Evolutionary conservation across 2,329 filamentous ascomycete genomes (phyloP).

Genomic region (Fusarium bactridioides): DNA sequence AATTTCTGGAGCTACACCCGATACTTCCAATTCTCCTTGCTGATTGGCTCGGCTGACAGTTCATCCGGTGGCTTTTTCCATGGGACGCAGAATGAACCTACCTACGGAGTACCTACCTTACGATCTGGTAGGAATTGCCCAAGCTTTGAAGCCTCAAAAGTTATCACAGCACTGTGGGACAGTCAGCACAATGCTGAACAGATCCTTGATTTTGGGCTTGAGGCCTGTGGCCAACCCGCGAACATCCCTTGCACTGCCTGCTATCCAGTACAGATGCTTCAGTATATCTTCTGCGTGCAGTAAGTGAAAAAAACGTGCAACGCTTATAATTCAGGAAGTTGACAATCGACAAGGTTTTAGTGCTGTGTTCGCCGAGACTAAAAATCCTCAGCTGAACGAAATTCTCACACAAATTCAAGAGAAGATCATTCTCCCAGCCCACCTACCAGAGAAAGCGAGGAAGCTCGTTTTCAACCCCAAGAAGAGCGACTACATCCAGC

Average conservation of each 20-base stretch:
- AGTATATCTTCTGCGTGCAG: slow-evolving; percentile 43
- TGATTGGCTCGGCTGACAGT: slow-evolving; percentile 50
- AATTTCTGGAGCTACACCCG: slow-evolving; percentile 40
- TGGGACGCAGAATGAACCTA: neutral
- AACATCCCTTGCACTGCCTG: slow-evolving; percentile 6
- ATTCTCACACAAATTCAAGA: slow-evolving; percentile 62
- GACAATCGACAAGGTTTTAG: slow-evolving; percentile 41
- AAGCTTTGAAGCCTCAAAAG: neutral
- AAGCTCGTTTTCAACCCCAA: slow-evolving; percentile 59
- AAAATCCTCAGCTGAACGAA: slow-evolving; percentile 61
- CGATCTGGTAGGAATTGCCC: neutral
- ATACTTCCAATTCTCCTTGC: slow-evolving; percentile 24
- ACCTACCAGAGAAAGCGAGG: slow-evolving; percentile 62
- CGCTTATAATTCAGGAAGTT: slow-evolving; percentile 2
- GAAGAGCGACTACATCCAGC: slow-evolving; percentile 57
- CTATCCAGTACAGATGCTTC: slow-evolving; percentile 37
- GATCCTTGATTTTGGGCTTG: slow-evolving; percentile 38
- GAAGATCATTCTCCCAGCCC: slow-evolving; percentile 68
- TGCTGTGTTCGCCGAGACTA: slow-evolving; percentile 59
- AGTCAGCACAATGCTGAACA: slow-evolving; percentile 28
- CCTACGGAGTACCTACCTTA: neutral
- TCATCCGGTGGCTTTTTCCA: slow-evolving; percentile 42
- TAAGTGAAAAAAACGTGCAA: slow-evolving; percentile 28
- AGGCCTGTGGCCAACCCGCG: slow-evolving; percentile 36
- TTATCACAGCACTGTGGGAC: slow-evolving; percentile 10